phyloP scores from a whole-genome alignment of 768 basidiomycete genomes.

The Podaxis rugospora region DNA sequence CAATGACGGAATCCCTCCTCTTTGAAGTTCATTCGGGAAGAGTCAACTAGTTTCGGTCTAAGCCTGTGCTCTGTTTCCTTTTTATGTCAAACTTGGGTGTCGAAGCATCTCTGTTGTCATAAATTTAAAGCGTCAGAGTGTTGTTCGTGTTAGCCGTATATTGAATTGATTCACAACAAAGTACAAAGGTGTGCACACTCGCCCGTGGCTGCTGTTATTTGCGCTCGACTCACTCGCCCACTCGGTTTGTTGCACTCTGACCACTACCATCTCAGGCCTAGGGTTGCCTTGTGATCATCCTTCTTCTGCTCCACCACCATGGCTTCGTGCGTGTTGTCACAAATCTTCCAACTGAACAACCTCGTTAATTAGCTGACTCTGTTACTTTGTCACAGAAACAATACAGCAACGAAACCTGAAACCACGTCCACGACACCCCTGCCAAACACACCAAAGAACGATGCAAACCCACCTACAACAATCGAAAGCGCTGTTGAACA shows the following conservation, averaged over 20 bases:
- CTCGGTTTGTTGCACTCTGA: background rate
- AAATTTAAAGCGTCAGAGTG: background rate
- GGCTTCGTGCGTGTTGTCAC: slow-evolving; percentile 21
- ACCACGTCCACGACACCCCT: slow-evolving; percentile 15
- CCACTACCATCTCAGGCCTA: background rate
- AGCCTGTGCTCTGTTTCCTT: background rate
- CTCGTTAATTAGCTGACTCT: background rate
- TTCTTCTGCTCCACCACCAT: slow-evolving; percentile 14
- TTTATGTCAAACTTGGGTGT: background rate
- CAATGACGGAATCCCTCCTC: background rate
- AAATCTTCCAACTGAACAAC: background rate
- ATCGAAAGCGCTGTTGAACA: slow-evolving; percentile 66
- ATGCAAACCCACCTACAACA: slow-evolving; percentile 21
- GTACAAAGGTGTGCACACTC: background rate
- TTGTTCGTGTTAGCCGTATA: background rate
- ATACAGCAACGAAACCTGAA: slow-evolving; percentile 5
- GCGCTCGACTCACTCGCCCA: background rate
- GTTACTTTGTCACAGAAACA: background rate
- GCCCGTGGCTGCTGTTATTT: background rate
- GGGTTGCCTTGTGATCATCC: background rate
- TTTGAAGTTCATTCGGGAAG: background rate
- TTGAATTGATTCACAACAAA: background rate
- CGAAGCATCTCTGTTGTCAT: background rate
- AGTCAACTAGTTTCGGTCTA: background rate
- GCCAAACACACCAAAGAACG: slow-evolving; percentile 20